phyloP scores from a whole-genome alignment of 2,329 filamentous ascomycete species.

The Anthostomella pinea region DNA sequence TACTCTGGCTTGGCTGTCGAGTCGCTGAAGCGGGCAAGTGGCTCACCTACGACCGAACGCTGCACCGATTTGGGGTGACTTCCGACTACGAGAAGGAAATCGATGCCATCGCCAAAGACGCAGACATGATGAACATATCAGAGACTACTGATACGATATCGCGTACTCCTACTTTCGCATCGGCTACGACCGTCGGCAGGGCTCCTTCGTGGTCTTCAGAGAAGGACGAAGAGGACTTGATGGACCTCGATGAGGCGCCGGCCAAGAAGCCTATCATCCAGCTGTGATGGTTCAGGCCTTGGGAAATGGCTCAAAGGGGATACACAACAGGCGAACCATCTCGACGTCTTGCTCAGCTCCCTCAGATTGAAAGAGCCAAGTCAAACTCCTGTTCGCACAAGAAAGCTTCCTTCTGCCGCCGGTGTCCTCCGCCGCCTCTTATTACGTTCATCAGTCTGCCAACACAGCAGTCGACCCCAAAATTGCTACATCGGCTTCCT shows the following conservation, averaged over 20 bases:
- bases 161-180: not conserved
- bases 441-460: too few relatives aligned
- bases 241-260: not conserved
- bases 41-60: slow-evolving; percentile 41
- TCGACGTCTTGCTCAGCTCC: too few relatives aligned
- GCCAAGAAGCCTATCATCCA: not conserved
- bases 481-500: too few relatives aligned
- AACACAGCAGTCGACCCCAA: too few relatives aligned
- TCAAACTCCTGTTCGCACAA: too few relatives aligned
- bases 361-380: too few relatives aligned
- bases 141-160: not conserved
- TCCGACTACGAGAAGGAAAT: slow-evolving; percentile 37
- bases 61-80: slow-evolving; percentile 39
- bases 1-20: slow-evolving; percentile 54
- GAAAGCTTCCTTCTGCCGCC: too few relatives aligned
- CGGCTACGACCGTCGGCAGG: not conserved
- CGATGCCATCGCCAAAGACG: slow-evolving; percentile 19
- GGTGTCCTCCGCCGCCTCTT: too few relatives aligned
- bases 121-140: slow-evolving; percentile 16
- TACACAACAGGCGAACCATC: too few relatives aligned
- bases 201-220: not conserved
- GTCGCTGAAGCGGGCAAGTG: slow-evolving; percentile 43
- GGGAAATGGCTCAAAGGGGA: too few relatives aligned
- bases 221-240: not conserved
- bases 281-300: too few relatives aligned